phyloP scores from a whole-genome alignment of 495 filamentous ascomycete species.

The Penicillium ucsense region DNA sequence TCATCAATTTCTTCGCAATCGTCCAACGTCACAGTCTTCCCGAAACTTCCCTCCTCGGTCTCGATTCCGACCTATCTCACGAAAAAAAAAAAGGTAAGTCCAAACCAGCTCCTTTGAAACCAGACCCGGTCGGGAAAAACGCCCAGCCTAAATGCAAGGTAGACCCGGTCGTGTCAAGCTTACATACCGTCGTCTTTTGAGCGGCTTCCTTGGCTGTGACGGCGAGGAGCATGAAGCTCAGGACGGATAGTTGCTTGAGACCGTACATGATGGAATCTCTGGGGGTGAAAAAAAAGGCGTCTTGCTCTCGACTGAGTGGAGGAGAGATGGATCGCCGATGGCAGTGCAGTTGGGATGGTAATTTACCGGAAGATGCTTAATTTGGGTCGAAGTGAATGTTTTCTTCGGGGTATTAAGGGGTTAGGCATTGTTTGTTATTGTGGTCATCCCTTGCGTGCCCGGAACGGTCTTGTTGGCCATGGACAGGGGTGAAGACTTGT shows the following conservation, averaged over 20 bases:
- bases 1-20: slow-evolving; percentile 17
- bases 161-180: too few relatives aligned
- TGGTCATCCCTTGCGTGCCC: too few relatives aligned
- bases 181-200: slow-evolving; percentile 7
- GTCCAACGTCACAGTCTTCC: slow-evolving; percentile 12
- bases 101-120: neutral
- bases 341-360: too few relatives aligned
- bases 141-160: neutral
- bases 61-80: slow-evolving; percentile 16
- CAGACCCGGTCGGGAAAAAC: neutral
- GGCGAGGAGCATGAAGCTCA: slow-evolving; percentile 18
- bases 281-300: too few relatives aligned
- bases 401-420: too few relatives aligned
- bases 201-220: slow-evolving; percentile 8
- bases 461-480: too few relatives aligned
- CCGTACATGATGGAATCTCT: slow-evolving; percentile 12
- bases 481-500: too few relatives aligned
- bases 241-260: slow-evolving; percentile 12
- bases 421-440: too few relatives aligned
- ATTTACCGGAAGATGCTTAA: too few relatives aligned
- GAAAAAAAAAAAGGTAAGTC: neutral
- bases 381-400: too few relatives aligned
- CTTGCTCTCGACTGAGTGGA: too few relatives aligned
- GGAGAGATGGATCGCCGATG: too few relatives aligned
- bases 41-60: slow-evolving; percentile 12